Base-by-base conservation (phyloP, 2,329 filamentous ascomycete species). In the Hypocrella siamensis region DNA sequence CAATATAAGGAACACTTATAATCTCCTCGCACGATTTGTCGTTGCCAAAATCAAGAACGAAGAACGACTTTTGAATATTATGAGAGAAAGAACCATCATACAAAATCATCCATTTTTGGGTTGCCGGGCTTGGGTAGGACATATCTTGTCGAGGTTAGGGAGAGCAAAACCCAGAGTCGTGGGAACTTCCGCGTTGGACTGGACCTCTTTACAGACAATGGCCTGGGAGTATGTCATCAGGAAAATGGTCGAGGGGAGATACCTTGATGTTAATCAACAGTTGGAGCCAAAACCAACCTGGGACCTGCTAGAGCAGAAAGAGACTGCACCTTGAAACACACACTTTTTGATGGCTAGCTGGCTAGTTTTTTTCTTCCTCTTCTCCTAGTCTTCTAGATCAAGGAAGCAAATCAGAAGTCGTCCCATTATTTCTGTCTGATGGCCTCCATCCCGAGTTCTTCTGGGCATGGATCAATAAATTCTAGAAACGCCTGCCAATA, bases 361-460 rank as follows among this genome's bases (percentile, higher is more conserved):
- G n/a, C n/a, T 6, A 6, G 6, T 17, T 19, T 19, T 3, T 1
- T 6, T 5, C 11, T 17, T n/a, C 14, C 25, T 26, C 15, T 17
- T 27, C 11, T 19, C 15, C n/a, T n/a, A n/a, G n/a, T n/a, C n/a
- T n/a, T n/a, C n/a, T n/a, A n/a, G n/a, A n/a, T n/a, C n/a, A n/a
- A 25, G 24, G 17, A 31, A 22, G 32, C 25, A 31, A 28, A n/a
- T 36, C 10, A 33, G 18, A 33, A 30, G 28, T 32, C 34, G 19
- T 51, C 52, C 45, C 47, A 57, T 45, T 47, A 56, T 38, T 47
- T 56, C 16, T 50, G 46, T 31, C 58, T 47, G 8, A 47, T 47
- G 26, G 36, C 39, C 33, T 64, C 59, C 58, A 61, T 61, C 32
- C 44, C 43, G 12, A 61, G 38, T 36, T 55, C 56, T 5, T 46